Evolutionary conservation across 2,329 filamentous ascomycete species (phyloP).

Genomic region (Bipolaris zeicola): DNA sequence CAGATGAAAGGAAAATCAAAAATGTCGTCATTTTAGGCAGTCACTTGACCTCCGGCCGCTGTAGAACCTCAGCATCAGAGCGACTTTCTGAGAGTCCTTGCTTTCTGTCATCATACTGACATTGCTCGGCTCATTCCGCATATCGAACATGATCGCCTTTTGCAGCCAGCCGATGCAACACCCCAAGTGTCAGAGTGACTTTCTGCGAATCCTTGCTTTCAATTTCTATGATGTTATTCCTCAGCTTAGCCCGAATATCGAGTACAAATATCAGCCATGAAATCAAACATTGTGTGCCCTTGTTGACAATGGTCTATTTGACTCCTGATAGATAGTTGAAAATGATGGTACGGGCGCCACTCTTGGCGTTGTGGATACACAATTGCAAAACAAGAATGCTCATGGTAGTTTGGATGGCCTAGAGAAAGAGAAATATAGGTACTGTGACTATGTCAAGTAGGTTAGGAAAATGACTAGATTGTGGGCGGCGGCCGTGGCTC

Average conservation of each 20-base stretch:
- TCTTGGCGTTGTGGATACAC: conserved; percentile 95
- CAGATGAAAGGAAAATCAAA: too few relatives aligned
- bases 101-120: too few relatives aligned
- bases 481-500: conserved; percentile 23
- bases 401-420: conserved; percentile 74
- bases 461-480: conserved; percentile 29
- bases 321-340: conserved; percentile 94
- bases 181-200: conserved; percentile 96
- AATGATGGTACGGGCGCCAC: conserved; percentile 93
- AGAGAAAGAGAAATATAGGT: conserved; percentile 46
- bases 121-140: too few relatives aligned
- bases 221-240: conserved; percentile 96
- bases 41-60: conserved; percentile 81
- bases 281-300: conserved; percentile 95
- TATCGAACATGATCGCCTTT: too few relatives aligned
- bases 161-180: conserved; percentile 67
- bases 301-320: conserved; percentile 88
- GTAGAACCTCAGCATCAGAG: too few relatives aligned
- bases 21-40: conserved; percentile 76
- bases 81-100: too few relatives aligned
- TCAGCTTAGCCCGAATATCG: conserved; percentile 95
- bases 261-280: conserved; percentile 97
- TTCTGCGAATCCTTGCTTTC: conserved; percentile 99
- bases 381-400: conserved; percentile 72
- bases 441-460: conserved; percentile 38